Conservation (phyloP, 1,284 basidiomycete species). For the Phlebopus sp. region DNA sequence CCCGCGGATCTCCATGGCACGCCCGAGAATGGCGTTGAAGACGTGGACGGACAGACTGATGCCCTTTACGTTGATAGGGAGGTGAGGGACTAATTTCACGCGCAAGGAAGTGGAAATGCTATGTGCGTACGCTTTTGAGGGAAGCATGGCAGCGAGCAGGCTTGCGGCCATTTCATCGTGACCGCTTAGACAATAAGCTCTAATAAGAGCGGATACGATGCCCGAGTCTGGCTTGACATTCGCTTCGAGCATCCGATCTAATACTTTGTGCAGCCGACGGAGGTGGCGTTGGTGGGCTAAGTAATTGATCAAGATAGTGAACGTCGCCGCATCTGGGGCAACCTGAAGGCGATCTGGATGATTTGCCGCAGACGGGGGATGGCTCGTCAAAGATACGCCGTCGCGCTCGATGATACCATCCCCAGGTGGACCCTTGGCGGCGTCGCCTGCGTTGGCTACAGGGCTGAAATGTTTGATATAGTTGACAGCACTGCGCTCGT, state of each 20-base stretch:
- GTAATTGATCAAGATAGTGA: conserved; percentile 61
- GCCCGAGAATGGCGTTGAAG: conserved; percentile 58
- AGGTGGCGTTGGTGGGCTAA: conserved; percentile 46
- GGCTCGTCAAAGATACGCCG: conserved; percentile 24
- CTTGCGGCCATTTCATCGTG: conserved; percentile 46
- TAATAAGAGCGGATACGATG: conserved; percentile 52
- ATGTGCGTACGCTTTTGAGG: conserved; percentile 19
- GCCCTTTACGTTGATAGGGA: conserved; percentile 33
- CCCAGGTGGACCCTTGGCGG: conserved; percentile 24
- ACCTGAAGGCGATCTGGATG: conserved; percentile 19
- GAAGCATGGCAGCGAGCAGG: conserved; percentile 48
- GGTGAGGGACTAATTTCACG: conserved; percentile 17
- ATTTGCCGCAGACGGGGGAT: conserved; percentile 4
- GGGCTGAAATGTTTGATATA: conserved; percentile 50
- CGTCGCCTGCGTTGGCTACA: conserved; percentile 17
- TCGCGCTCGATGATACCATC: conserved; percentile 34
- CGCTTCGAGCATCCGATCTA: conserved; percentile 45
- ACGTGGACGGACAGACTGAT: conserved; percentile 46
- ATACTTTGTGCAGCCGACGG: conserved; percentile 43
- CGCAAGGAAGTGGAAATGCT: conserved; percentile 25
- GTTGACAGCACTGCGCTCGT: conserved; percentile 44
- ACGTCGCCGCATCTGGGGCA: conserved; percentile 55
- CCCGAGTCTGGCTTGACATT: conserved; percentile 46
- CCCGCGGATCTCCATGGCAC: conserved; percentile 46
- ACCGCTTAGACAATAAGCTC: conserved; percentile 49